Base-by-base conservation (phyloP, 2,329 filamentous ascomycete species). In the Colletotrichum graminicola region DNA sequence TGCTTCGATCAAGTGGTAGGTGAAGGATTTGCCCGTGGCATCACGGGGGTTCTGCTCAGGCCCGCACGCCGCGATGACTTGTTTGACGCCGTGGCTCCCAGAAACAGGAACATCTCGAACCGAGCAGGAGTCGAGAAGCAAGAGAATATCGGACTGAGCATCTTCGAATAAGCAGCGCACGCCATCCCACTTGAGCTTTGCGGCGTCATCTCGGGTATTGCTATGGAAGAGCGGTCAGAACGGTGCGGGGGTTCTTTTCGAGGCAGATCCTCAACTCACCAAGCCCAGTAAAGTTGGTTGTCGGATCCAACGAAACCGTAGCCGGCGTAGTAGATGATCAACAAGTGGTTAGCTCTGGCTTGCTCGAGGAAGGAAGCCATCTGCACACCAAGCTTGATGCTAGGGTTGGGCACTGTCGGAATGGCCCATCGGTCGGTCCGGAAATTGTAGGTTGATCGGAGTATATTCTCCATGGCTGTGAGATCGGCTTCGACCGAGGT, bases 251-350 rank as follows among this genome's bases (percentile, higher is more conserved):
- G 32, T 29, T 18, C 34, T 43, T 43, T 26, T 41, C n/a, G 26
- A 29, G 34, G 59, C 54, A 63, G 29, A 39, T 57, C 41, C 29
- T 49, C 64, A 51, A 85, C 89, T 83, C 84, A 92, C 90, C 88
- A 88, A 68, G 90, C 88, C 90, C 90, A 92, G 78, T 90, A 91
- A 34, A 91, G 81, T 78, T 91, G 88, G 75, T 86, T 86, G 77
- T 91, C 88, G 14, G 83, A 75, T n/a, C 86, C 86, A 49, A 88
- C 81, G 75, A 86, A 90, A 74, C 89, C 88, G 76, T 90, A 83
- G 39, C 90, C 90, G 73, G 87, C 87, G 77, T 92, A 92, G 78
- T 91, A 91, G 73, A 92, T 85, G 72, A 92, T 89, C 73, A 91
- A 80, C 29, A 92, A 83, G 75, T 91, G 88, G 74, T 90, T 87